These are phyloP conservation scores for Colletotrichum sidae DNA, from an alignment of 2,329 filamentous ascomycete genomes.

Conservation along the genomic window DNA sequence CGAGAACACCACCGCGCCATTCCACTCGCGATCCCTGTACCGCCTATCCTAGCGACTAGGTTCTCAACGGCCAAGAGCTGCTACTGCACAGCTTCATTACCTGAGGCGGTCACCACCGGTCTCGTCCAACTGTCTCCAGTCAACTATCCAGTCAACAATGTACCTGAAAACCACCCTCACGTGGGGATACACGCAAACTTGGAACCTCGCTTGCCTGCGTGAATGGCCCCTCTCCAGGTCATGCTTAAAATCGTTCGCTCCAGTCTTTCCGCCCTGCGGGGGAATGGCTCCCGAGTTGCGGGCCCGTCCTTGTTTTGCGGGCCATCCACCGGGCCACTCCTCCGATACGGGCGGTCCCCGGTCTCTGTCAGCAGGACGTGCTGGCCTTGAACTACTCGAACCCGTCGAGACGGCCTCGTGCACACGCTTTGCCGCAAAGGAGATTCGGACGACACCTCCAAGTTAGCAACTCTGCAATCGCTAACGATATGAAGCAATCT, in stretches of 20 bases:
- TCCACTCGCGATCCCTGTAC: background rate
- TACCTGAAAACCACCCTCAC: too few relatives aligned
- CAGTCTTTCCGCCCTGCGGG: slow-evolving; percentile 9
- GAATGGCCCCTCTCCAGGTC: background rate
- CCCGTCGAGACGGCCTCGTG: too few relatives aligned
- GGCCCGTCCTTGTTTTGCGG: slow-evolving; percentile 33
- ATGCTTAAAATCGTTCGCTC: background rate
- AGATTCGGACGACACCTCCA: background rate
- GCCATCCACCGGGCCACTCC: slow-evolving; percentile 26
- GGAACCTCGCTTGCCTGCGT: too few relatives aligned
- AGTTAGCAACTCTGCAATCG: too few relatives aligned
- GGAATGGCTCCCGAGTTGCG: slow-evolving; percentile 28
- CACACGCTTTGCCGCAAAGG: too few relatives aligned
- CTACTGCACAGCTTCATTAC: too few relatives aligned
- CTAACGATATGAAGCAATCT: too few relatives aligned
- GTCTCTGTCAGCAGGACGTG: background rate
- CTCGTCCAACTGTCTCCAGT: too few relatives aligned
- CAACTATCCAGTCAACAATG: too few relatives aligned
- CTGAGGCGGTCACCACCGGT: too few relatives aligned
- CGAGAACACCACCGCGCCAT: slow-evolving; percentile 13
- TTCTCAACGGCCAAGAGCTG: background rate
- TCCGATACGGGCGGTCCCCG: slow-evolving; percentile 23
- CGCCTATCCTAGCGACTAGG: background rate
- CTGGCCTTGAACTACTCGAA: too few relatives aligned
- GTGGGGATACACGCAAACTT: too few relatives aligned